Evolutionary conservation across 148 eudicot species (phyloP), one percentile per base, ranked within the genome.

Genomic region (Vaccinium macrocarpon): DNA sequence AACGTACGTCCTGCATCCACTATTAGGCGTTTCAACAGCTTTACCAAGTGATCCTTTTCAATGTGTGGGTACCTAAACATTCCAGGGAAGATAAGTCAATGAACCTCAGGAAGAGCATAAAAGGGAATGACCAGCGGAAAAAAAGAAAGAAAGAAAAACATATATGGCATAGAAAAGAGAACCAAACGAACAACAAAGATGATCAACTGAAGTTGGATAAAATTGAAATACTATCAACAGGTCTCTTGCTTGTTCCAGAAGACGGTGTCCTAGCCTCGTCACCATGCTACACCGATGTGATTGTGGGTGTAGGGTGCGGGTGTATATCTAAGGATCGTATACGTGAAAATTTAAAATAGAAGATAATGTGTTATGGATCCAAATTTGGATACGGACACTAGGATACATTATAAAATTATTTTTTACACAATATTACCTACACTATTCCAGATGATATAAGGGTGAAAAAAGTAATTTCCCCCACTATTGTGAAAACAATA

Each of bases 1-100:
- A 89, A 90, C 32, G 90, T 88, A 84, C 86, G 82, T 72, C 93
- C 82, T 29, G 88, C 85, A 85, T 81, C 84, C 88, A 95, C 86
- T 89, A 97, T 89, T 86, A 97, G 89, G 87, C 93, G 95, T 91
- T 93, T 97, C 82, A 97, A 90, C 86, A 95, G 91, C 91, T 88
- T 92, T 82, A 95, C 92, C 92, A 97, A 92, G 88, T 97, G 99
- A 89, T 95, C 98, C 85, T 86, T 93, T 80, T 91, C 90, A 84
- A 97, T 86, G 84, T 97, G 98, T 62, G 98, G 90, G 90, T 91
- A 95, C 94, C 99, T 97, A 90, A 84, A 85, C 80, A 78, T 42
- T 76, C 38, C 29, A 80, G 55, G 13, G 5, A 59, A 61, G 50
- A 53, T 55, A 82, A 32, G 42, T 66, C 38, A 53, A 62, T 66